Conservation (phyloP, 2,329 filamentous ascomycete genomes). For the Alternaria panax region DNA sequence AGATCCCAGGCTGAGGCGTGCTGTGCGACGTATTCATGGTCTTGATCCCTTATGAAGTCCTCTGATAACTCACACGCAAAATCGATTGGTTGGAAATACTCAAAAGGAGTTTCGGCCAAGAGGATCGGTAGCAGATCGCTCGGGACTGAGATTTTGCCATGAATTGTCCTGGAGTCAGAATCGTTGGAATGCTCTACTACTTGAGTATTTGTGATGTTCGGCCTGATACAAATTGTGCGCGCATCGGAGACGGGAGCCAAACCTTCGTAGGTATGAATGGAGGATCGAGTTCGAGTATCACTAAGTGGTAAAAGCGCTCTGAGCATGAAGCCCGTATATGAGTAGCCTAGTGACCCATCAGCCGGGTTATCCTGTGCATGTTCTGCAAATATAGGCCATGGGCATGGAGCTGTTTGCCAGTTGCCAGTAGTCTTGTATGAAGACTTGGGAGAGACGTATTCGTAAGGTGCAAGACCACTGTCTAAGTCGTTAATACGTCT, state of each 20-base stretch:
- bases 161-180: rapidly evolving
- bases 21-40: not conserved
- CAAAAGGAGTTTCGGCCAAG: not conserved
- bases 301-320: not conserved
- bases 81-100: rapidly evolving
- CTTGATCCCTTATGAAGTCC: not conserved
- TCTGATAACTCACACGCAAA: not conserved
- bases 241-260: not conserved
- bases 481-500: no score
- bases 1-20: not conserved
- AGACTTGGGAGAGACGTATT: not conserved
- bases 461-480: not conserved
- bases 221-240: not conserved
- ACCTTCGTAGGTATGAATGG: not conserved
- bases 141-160: not conserved
- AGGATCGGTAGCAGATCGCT: not conserved
- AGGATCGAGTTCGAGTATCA: not conserved
- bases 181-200: not conserved
- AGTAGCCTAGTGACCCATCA: not conserved
- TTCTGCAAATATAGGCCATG: not conserved
- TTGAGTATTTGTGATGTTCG: not conserved
- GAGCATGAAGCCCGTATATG: not conserved
- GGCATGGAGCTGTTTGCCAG: not conserved
- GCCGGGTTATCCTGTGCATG: not conserved
- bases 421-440: not conserved